Evolutionary conservation across 2,329 filamentous ascomycete species (phyloP).

Genomic region (Cylindrodendrum hubeiense): DNA sequence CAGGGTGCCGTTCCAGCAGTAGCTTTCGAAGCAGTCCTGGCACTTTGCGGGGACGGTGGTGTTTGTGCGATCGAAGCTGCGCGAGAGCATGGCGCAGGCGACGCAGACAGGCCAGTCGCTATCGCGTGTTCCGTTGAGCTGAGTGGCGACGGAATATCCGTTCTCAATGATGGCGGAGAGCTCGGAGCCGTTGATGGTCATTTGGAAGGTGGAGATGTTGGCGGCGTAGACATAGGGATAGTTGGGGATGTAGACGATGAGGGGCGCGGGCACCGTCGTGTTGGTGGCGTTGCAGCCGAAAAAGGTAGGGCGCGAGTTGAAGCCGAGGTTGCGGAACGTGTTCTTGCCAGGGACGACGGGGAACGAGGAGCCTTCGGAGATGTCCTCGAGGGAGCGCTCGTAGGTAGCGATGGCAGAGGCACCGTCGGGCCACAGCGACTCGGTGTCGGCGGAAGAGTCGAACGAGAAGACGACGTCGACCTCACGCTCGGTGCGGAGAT

Average conservation of each 20-base stretch:
- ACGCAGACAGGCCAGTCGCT: constrained; percentile 84
- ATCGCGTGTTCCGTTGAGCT: constrained; percentile 83
- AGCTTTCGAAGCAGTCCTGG: constrained; percentile 78
- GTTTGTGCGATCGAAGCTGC: constrained; percentile 79
- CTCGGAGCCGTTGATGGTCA: constrained; percentile 71
- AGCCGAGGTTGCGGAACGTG: constrained; percentile 68
- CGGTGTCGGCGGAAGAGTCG: constrained; percentile 74
- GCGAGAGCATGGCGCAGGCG: constrained; percentile 85
- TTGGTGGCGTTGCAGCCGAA: constrained; percentile 73
- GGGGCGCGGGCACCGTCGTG: constrained; percentile 68
- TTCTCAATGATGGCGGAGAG: constrained; percentile 88
- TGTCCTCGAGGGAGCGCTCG: constrained; percentile 60
- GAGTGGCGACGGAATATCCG: constrained; percentile 85
- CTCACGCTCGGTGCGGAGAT: constrained; percentile 59
- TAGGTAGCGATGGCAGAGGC: constrained; percentile 70
- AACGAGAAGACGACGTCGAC: constrained; percentile 75
- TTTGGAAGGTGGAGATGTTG: constrained; percentile 84
- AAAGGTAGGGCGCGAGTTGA: constrained; percentile 72
- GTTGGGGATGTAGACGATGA: constrained; percentile 87
- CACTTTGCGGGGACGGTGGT: constrained; percentile 79
- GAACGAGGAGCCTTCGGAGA: constrained; percentile 68
- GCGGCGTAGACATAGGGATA: constrained; percentile 80
- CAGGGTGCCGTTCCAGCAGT: constrained; percentile 93
- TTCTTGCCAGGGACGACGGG: constrained; percentile 67
- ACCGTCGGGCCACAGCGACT: constrained; percentile 70